Evolutionary conservation across 2,329 filamentous ascomycete species (phyloP).

Genomic region (Trichoderma breve): DNA sequence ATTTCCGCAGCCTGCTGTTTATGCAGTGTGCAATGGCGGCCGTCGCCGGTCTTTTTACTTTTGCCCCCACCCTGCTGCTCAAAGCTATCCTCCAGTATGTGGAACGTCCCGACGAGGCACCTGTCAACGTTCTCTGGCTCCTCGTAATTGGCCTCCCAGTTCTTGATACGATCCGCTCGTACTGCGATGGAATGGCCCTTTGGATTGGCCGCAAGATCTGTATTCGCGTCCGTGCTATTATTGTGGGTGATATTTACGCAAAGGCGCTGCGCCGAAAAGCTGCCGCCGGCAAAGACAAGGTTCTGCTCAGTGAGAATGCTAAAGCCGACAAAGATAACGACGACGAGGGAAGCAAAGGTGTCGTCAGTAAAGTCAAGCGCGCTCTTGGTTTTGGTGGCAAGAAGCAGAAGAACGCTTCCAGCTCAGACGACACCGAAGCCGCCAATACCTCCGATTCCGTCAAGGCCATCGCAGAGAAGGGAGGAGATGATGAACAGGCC

Average conservation of each 20-base stretch:
- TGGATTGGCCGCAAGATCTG: slow-evolving; percentile 95
- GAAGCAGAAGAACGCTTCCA: slow-evolving; percentile 44
- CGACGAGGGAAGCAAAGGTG: slow-evolving; percentile 38
- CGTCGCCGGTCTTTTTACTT: slow-evolving; percentile 78
- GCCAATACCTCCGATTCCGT: slow-evolving; percentile 32
- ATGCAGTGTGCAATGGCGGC: slow-evolving; percentile 78
- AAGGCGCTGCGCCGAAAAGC: slow-evolving; percentile 92
- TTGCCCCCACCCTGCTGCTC: slow-evolving; percentile 85
- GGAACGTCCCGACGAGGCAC: slow-evolving; percentile 73
- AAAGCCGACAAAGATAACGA: slow-evolving; percentile 33
- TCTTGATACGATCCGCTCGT: slow-evolving; percentile 75
- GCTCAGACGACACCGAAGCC: slow-evolving; percentile 35
- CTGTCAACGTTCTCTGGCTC: slow-evolving; percentile 88
- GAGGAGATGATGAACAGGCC: slow-evolving; percentile 65
- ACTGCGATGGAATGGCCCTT: slow-evolving; percentile 80
- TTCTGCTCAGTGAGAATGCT: slow-evolving; percentile 57
- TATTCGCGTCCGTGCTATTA: slow-evolving; percentile 87
- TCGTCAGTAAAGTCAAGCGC: slow-evolving; percentile 51
- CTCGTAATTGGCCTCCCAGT: slow-evolving; percentile 88
- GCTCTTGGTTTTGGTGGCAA: slow-evolving; percentile 62
- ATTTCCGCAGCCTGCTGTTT: slow-evolving; percentile 75
- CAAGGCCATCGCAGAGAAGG: slow-evolving; percentile 39
- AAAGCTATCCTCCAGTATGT: slow-evolving; percentile 92
- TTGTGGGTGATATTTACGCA: slow-evolving; percentile 95
- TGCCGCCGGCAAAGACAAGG: slow-evolving; percentile 71